Conservation (phyloP, 805 yeast species). For the Suhomyces faveliae region DNA sequence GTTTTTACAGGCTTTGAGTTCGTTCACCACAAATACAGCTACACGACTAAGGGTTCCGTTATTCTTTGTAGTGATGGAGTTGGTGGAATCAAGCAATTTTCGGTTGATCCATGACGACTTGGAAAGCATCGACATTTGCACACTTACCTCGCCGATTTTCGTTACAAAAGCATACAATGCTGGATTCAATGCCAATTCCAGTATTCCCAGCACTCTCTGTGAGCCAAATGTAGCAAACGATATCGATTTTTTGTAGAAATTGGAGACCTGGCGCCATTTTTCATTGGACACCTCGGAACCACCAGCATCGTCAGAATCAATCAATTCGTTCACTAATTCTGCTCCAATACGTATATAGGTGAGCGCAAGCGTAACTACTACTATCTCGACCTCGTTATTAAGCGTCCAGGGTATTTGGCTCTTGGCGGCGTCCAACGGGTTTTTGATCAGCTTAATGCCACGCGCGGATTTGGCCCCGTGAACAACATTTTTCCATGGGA, state of each 20-base stretch:
- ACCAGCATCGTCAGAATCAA: slow-evolving; percentile 20
- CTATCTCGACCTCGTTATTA: slow-evolving; percentile 28
- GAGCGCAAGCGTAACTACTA: slow-evolving; percentile 24
- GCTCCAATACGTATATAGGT: slow-evolving; percentile 34
- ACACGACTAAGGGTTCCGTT: slow-evolving; percentile 47
- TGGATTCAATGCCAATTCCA: slow-evolving; percentile 2
- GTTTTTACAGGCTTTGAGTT: slow-evolving; percentile 17
- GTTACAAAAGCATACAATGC: slow-evolving; percentile 15
- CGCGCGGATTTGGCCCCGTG: neutral
- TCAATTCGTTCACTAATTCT: slow-evolving; percentile 33
- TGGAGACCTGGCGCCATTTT: slow-evolving; percentile 33
- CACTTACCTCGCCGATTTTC: slow-evolving; percentile 29
- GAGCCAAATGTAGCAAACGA: slow-evolving; percentile 28
- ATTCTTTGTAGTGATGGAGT: slow-evolving; percentile 18
- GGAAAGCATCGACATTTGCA: slow-evolving; percentile 39
- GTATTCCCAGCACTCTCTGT: neutral
- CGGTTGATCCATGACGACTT: slow-evolving; percentile 41
- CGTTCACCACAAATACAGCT: slow-evolving; percentile 39
- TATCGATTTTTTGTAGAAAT: slow-evolving; percentile 31
- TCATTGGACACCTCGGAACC: slow-evolving; percentile 8
- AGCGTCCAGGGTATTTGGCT: slow-evolving; percentile 26
- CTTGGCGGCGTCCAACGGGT: neutral
- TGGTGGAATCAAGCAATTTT: slow-evolving; percentile 8
- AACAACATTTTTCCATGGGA: neutral
- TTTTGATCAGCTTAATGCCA: neutral